These are phyloP conservation scores for Pseudocercospora cruenta DNA, from an alignment of 2,329 filamentous ascomycete genomes.

Conservation along the genomic window DNA sequence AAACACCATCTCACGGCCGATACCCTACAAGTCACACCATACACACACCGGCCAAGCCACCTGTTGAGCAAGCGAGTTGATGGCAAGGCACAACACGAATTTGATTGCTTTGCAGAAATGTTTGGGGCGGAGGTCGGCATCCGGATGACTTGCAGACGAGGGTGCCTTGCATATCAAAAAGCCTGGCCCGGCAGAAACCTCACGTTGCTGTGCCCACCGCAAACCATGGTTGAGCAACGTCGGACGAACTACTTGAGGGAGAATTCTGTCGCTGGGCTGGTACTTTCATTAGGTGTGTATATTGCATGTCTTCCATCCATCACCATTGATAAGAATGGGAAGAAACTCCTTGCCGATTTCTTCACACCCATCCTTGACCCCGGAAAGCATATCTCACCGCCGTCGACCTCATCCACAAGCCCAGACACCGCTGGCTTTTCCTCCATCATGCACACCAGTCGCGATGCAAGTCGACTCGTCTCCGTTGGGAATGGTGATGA, in stretches of 20 bases:
- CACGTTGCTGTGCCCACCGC: background rate
- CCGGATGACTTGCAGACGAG: background rate
- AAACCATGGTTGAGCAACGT: background rate
- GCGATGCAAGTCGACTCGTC: slow-evolving; percentile 23
- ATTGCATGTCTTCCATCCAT: background rate
- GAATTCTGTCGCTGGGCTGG: background rate
- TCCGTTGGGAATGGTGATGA: slow-evolving; percentile 22
- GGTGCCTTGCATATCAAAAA: slow-evolving; percentile 11
- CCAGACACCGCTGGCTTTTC: slow-evolving; percentile 34
- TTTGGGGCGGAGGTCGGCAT: background rate
- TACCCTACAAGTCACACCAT: background rate
- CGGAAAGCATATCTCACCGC: background rate
- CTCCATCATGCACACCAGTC: slow-evolving; percentile 33
- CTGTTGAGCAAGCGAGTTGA: background rate
- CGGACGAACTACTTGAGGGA: background rate
- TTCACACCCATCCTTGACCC: background rate
- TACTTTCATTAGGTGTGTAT: background rate
- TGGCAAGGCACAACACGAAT: background rate
- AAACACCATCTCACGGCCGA: background rate
- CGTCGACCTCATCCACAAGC: slow-evolving; percentile 27
- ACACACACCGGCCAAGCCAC: background rate
- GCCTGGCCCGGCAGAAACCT: background rate
- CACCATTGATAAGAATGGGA: background rate
- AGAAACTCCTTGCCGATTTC: background rate
- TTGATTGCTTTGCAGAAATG: background rate